Base-by-base conservation (phyloP, 2,329 filamentous ascomycete species). In the Chaetomium sp. region DNA sequence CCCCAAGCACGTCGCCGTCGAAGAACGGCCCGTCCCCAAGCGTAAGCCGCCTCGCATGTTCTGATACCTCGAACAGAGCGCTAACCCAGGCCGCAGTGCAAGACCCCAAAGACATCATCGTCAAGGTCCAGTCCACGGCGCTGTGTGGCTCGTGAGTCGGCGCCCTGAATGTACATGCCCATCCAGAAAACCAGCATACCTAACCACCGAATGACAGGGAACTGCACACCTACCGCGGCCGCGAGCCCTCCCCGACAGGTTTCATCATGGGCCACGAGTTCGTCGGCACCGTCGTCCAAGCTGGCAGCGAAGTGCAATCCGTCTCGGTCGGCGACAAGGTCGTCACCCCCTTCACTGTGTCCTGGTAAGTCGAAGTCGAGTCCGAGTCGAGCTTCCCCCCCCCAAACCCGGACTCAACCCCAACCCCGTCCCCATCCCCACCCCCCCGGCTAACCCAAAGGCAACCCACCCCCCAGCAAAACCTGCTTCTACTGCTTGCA, bases 231-330 rank as follows among this genome's bases (percentile, higher is more conserved):
- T 97, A 89, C 78, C 90, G 93, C 54, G 93, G 93, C 42, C 89
- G 92, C 72, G 87, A 96, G 74, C 83, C 87, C 27, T 89, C 87
- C 7, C 81, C 77, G 0, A 85, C 89, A 0, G 85, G 82, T 29
- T 86, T 85, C 71, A 83, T 87, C 62, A 87, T 87, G 90, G 91
- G 92, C 65, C 93, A 97, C 75, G 93, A 97, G 74, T 96, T 96
- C 74, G 92, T 91, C 1, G 93, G 93, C 5, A 84, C 82, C 27
- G 86, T 96, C 10, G 83, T 88, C 38, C 85, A 90, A 67, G 79
- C 83, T 53, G 93, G 93, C 0, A 79, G 83, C 19, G 82, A 79
- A 2, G 91, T 97, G 54, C 88, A 85, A 71, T 85, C 82, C 0
- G 81, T 96, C 68, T 80, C 87, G 68, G 80, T 89, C 60, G 93